Conservation (phyloP, 2,329 filamentous ascomycete genomes). For the Cladosporium colombiae region DNA sequence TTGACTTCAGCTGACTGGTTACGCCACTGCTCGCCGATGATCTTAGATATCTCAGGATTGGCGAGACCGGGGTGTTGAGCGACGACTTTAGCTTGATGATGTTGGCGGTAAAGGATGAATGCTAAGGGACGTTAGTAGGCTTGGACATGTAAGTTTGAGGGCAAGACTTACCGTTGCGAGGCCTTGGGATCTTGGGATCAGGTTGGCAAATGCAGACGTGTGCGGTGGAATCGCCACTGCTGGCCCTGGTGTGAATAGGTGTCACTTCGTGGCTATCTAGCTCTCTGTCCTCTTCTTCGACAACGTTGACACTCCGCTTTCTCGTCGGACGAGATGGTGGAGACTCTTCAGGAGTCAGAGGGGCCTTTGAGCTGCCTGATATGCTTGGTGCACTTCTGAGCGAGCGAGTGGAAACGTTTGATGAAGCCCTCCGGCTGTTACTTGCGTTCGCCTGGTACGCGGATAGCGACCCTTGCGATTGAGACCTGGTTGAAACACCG, state of each 20-base stretch:
- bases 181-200: constrained; percentile 69
- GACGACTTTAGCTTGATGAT: constrained; percentile 81
- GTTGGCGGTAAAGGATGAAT: constrained; percentile 95
- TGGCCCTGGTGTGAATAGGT: constrained; percentile 34
- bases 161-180: constrained; percentile 65
- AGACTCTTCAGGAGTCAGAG: constrained; percentile 40
- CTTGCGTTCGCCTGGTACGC: constrained; percentile 21
- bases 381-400: constrained; percentile 34
- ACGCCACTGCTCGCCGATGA: constrained; percentile 92
- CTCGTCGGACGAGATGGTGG: constrained; percentile 37
- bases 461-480: constrained; percentile 25
- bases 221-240: constrained; percentile 44
- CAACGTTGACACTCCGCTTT: constrained; percentile 36
- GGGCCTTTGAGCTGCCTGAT: constrained; percentile 33
- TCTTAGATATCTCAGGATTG: constrained; percentile 96
- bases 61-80: constrained; percentile 82
- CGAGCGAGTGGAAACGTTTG: constrained; percentile 34
- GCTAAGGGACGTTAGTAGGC: constrained; percentile 58
- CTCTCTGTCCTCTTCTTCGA: constrained; percentile 36
- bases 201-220: constrained; percentile 70
- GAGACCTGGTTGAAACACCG: constrained; percentile 37
- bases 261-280: constrained; percentile 28
- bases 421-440: constrained; percentile 32
- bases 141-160: neutral
- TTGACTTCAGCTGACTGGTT: constrained; percentile 73